A percentile compares a stretch with the other conserved stretches of the same genome.
Evolutionary conservation across 805 yeast genomes (phyloP).

Genomic region (Yamadazyma kitorensis): DNA sequence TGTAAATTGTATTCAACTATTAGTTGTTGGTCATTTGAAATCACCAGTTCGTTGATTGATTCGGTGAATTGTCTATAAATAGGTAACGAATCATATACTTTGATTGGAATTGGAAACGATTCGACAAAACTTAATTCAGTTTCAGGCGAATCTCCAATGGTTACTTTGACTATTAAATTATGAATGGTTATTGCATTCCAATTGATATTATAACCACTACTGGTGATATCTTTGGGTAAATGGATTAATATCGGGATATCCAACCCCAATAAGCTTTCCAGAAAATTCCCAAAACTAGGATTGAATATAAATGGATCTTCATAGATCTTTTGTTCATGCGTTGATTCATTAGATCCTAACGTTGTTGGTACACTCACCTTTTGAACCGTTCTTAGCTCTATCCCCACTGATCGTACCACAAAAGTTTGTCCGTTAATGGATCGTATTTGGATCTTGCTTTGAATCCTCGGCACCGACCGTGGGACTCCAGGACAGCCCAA

Average conservation of each 20-base stretch:
- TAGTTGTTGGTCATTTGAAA: conserved; percentile 49
- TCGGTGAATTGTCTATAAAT: conserved; percentile 54
- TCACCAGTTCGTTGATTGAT: conserved; percentile 41
- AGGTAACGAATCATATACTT: conserved; percentile 56
- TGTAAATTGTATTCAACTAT: conserved; percentile 47
- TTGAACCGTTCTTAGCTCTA: conserved; percentile 51
- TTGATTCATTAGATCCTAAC: conserved; percentile 33
- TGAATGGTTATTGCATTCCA: conserved; percentile 52
- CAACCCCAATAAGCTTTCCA: conserved; percentile 44
- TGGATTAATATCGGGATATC: conserved; percentile 61
- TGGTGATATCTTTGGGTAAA: conserved; percentile 49
- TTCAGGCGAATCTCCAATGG: conserved; percentile 28
- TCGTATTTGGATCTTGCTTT: conserved; percentile 54
- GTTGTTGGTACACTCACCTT: conserved; percentile 40
- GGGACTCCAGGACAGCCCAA: conserved; percentile 71
- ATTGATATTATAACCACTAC: conserved; percentile 47
- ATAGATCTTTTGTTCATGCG: conserved; percentile 32
- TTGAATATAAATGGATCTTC: conserved; percentile 34
- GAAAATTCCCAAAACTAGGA: conserved; percentile 39
- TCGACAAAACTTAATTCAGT: conserved; percentile 29
- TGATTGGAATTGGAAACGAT: conserved; percentile 51
- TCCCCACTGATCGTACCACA: conserved; percentile 44
- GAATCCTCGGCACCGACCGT: conserved; percentile 55
- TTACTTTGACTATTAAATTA: conserved; percentile 37
- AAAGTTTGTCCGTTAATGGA: conserved; percentile 49